A percentile compares a stretch with the other conserved stretches of the same genome.
These are phyloP conservation scores for Fusarium miscanthi DNA, from an alignment of 2,329 filamentous ascomycete genomes.

Conservation along the genomic window DNA sequence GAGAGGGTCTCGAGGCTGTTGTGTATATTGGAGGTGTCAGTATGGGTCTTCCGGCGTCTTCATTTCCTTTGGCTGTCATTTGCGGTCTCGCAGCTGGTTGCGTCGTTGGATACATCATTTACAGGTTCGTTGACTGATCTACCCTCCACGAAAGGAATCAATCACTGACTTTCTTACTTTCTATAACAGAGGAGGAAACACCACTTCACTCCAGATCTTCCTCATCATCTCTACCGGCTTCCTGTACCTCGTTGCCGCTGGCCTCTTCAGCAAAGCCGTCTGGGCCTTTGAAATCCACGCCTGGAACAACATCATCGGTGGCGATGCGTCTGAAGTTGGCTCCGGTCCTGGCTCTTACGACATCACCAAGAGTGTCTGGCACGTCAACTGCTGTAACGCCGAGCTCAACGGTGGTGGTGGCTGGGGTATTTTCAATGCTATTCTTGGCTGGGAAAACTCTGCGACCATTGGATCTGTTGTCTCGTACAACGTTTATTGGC, in stretches of 20 bases:
- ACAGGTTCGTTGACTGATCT: not conserved
- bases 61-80: not conserved
- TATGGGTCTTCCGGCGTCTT: not conserved
- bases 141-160: fast-evolving
- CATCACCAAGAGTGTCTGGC: not conserved
- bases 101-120: not conserved
- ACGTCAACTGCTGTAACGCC: slow-evolving; percentile 1
- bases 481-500: not conserved
- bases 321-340: not conserved
- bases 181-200: not conserved
- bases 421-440: not conserved
- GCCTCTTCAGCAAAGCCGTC: not conserved
- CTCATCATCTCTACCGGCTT: not conserved
- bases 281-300: not conserved
- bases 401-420: not conserved
- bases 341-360: not conserved
- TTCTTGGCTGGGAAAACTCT: not conserved
- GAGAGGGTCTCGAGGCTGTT: not conserved
- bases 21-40: not conserved
- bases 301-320: slow-evolving; percentile 1
- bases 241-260: not conserved
- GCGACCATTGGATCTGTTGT: not conserved
- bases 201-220: not conserved
- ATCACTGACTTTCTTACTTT: too few relatives aligned
- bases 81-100: not conserved